phyloP scores from a whole-genome alignment of 768 basidiomycete genomes.

The Agaricus sinodeliciosus region DNA sequence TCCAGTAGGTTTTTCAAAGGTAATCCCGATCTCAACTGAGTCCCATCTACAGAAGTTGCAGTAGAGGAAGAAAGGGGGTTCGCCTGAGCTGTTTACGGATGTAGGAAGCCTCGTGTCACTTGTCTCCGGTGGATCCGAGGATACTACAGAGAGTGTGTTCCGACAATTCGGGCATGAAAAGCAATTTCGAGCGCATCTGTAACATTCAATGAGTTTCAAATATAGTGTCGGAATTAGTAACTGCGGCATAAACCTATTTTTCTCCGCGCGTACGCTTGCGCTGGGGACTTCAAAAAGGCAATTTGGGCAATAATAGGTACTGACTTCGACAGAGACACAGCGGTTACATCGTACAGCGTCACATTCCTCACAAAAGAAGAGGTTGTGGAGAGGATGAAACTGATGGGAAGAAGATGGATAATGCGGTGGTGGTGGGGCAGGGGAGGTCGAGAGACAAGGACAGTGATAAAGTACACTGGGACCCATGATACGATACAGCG shows the following conservation, averaged over 20 bases:
- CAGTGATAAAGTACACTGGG: constrained; percentile 61
- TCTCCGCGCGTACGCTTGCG: constrained; percentile 96
- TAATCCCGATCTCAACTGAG: constrained; percentile 84
- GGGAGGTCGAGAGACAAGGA: constrained; percentile 56
- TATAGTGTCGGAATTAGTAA: not conserved
- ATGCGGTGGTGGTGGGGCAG: constrained; percentile 66
- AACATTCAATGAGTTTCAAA: constrained; percentile 7
- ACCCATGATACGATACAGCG: constrained; percentile 17
- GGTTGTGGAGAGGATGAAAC: constrained; percentile 76
- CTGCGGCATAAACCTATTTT: constrained; percentile 64
- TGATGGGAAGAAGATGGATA: constrained; percentile 71
- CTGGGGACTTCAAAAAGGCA: constrained; percentile 98
- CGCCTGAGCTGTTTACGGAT: constrained; percentile 57
- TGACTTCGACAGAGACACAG: constrained; percentile 90
- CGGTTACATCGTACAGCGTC: constrained; percentile 91
- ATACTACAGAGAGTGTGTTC: constrained; percentile 86
- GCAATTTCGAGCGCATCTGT: constrained; percentile 95
- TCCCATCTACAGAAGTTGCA: constrained; percentile 96
- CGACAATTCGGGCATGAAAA: constrained; percentile 93
- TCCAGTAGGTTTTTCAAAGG: constrained; percentile 95
- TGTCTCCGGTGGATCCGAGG: constrained; percentile 73
- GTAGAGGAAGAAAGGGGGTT: constrained; percentile 86
- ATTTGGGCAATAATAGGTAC: constrained; percentile 96
- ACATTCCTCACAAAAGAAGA: constrained; percentile 99
- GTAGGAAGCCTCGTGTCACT: constrained; percentile 50